These are phyloP conservation scores for Colletotrichum higginsianum DNA, from an alignment of 2,329 filamentous ascomycete species.

Conservation along the genomic window DNA sequence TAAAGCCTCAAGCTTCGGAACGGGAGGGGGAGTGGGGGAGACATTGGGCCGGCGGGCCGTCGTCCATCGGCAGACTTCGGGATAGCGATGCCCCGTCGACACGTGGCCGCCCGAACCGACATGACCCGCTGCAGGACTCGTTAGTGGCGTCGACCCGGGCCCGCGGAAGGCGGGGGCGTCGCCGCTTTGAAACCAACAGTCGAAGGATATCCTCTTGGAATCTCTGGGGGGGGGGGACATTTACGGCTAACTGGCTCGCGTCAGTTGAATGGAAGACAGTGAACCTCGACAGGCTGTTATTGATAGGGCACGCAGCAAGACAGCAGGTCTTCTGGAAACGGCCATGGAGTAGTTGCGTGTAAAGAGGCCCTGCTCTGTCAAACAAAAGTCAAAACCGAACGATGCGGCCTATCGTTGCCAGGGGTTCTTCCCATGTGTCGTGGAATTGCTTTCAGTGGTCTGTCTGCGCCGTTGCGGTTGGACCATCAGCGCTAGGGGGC, in stretches of 20 bases:
- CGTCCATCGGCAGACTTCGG: conserved; percentile 21
- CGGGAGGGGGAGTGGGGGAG: no score
- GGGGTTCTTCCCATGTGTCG: conserved; percentile 10
- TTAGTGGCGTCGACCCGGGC: conserved; percentile 23
- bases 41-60: background rate
- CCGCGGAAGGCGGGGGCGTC: conserved; percentile 14
- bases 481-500: background rate
- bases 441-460: conserved; percentile 22
- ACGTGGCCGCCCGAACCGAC: conserved; percentile 27
- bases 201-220: background rate
- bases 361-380: background rate
- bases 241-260: no score
- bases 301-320: no score
- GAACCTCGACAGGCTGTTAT: no score
- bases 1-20: background rate
- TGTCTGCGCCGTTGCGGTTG: conserved; percentile 2
- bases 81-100: conserved; percentile 26
- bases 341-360: background rate
- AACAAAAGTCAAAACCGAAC: background rate
- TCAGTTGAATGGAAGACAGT: background rate
- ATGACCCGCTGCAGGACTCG: conserved; percentile 21
- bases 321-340: no score
- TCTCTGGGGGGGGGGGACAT: no score
- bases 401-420: background rate
- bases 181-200: background rate